Base-by-base conservation (phyloP, 192 early-diverging fungal species). In the Piromyces sp. region DNA sequence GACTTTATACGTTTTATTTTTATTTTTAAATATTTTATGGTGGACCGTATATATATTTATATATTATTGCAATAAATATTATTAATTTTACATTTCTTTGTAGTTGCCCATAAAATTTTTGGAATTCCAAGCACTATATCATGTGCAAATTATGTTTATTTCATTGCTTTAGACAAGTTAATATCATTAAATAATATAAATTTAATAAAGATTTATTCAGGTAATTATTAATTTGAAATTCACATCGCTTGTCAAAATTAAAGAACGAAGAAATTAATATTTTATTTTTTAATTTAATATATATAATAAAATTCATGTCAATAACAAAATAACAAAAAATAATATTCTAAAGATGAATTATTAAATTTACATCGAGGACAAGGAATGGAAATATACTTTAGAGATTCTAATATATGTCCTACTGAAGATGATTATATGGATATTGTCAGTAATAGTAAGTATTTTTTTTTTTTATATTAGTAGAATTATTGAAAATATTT, bases 341-440 rank as follows among this genome's bases (percentile, higher is more conserved):
- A 30, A 22, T 82, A 42, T 13, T 4, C 14, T 3, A 80, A 30
- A 83, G 93, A 95, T 79, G 96, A 99, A 87, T 85, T 99, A 36
- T 79, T 98, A 31, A 93, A 94, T 80, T 84, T 98, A 81, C 98
- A 99, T 84, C 88, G 92, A 28, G 98, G 98, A 7, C 98, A 99
- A 88, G 98, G 98, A 22, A 95, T 97, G 95, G 98, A 99, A 80
- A 87, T 99, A 29, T 95, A 95, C 80, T 99, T 96, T 95, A 88
- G 98, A 36, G 98, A 99, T 79, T 93, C 90, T 30, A 83, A 93
- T 79, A 94, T 90, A 5, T 98, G 97, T 87, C 98, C 98, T 0
- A 92, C 92, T 22, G 96, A 99, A 85, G 90, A 92, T 19, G 93
- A 98, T 82, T 99, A 96, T 82, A 84, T 99, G 83, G 89, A 94